Evolutionary conservation across 208 protist species (phyloP).

Genomic region (Trypanosoma platydactyli): DNA sequence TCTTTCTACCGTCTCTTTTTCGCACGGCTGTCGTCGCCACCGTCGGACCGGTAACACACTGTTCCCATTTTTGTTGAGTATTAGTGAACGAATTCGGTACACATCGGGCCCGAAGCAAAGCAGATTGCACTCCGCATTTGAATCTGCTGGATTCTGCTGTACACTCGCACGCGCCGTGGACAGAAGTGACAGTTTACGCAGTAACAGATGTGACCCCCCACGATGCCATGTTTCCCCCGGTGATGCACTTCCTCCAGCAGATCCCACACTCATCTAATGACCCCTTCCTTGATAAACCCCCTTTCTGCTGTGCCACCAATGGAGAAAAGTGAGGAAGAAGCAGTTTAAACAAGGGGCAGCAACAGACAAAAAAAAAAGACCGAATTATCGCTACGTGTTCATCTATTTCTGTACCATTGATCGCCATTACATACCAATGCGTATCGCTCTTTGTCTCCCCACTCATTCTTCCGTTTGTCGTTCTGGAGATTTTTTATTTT

Average conservation of each 20-base stretch:
- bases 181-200: conserved; percentile 60
- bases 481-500: too few species aligned
- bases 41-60: neutral
- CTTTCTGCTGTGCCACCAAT: neutral
- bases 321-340: neutral
- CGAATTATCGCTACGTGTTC: too few species aligned
- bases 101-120: conserved; percentile 50
- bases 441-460: neutral
- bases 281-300: neutral
- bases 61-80: conserved; percentile 21
- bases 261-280: neutral
- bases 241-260: neutral
- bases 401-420: too few species aligned
- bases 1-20: neutral
- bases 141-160: conserved; percentile 31
- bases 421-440: too few species aligned
- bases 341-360: neutral
- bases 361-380: too few species aligned
- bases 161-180: conserved; percentile 39
- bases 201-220: conserved; percentile 48
- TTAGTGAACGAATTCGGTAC: conserved; percentile 48
- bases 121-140: conserved; percentile 51
- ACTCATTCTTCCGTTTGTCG: neutral
- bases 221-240: neutral
- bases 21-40: conserved; percentile 1